Evolutionary conservation across 352 stramenopile species (phyloP).

Genomic region (Phytophthora parvispora): DNA sequence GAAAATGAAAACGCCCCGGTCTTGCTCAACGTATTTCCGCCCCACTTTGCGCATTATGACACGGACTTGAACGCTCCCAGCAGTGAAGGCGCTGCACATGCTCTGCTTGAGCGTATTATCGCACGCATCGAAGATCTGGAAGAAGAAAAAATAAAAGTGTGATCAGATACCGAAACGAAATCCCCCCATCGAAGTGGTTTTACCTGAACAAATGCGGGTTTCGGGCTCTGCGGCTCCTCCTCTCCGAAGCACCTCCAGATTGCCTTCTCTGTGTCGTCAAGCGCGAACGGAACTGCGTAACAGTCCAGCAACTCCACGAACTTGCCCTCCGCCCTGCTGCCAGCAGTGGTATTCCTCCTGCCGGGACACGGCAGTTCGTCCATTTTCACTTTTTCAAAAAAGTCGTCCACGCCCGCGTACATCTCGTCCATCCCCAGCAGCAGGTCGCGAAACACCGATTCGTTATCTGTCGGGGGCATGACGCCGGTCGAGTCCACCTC

Average conservation of each 20-base stretch:
- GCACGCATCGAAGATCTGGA: constrained; percentile 12
- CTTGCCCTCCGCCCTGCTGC: constrained; percentile 20
- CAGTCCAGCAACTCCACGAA: constrained; percentile 34
- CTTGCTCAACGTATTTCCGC: constrained; percentile 27
- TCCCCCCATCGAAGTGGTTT: too few species aligned
- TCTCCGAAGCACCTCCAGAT: constrained; percentile 26
- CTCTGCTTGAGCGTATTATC: constrained; percentile 24
- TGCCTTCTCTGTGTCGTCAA: constrained; percentile 19
- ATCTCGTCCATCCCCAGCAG: constrained; percentile 24
- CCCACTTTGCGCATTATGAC: constrained; percentile 29
- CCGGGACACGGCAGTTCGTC: constrained; percentile 27
- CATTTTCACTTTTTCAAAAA: constrained; percentile 26
- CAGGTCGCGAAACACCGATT: constrained; percentile 22
- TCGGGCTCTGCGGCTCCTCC: constrained; percentile 26
- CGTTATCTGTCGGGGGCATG: constrained; percentile 22
- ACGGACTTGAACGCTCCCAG: constrained; percentile 20
- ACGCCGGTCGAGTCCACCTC: constrained; percentile 19
- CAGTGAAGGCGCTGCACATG: constrained; percentile 31
- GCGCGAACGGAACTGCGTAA: constrained; percentile 21
- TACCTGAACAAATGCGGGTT: constrained; percentile 30
- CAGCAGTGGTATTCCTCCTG: constrained; percentile 20
- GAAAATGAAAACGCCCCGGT: constrained; percentile 29
- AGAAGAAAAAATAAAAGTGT: background rate
- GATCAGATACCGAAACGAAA: too few species aligned
- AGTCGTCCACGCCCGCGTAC: constrained; percentile 17